These are phyloP conservation scores for Marchantia polymorpha DNA, from an alignment of 225 moss, liverwort and hornwort species.

Conservation along the genomic window DNA sequence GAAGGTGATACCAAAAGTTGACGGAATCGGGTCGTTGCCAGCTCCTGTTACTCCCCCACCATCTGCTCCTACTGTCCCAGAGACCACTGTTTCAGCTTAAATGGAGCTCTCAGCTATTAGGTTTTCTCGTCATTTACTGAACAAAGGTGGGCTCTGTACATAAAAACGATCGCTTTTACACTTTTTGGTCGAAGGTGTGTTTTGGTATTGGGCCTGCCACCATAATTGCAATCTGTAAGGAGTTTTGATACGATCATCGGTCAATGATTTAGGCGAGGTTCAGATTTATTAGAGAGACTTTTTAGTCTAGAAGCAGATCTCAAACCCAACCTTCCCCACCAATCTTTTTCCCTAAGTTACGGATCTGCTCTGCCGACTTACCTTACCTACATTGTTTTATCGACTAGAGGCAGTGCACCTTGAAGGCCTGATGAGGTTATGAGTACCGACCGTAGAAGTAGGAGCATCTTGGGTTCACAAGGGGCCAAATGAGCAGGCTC, in stretches of 20 bases:
- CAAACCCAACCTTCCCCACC: slow-evolving; percentile 13
- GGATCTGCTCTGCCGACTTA: slow-evolving; percentile 27
- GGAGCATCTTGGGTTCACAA: no score
- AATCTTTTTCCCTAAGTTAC: slow-evolving; percentile 17
- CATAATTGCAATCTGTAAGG: background rate
- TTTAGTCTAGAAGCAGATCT: background rate
- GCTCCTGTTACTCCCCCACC: slow-evolving; percentile 33
- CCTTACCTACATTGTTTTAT: slow-evolving; percentile 30
- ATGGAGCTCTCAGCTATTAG: background rate
- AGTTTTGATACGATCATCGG: background rate
- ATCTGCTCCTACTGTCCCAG: background rate
- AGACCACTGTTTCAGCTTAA: slow-evolving; percentile 1
- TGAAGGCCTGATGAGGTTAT: no score
- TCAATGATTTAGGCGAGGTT: no score
- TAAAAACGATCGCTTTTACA: background rate
- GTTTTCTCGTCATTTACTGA: background rate
- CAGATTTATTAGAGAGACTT: background rate
- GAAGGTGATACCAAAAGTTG: slow-evolving; percentile 72
- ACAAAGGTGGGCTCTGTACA: background rate
- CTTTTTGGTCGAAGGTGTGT: background rate
- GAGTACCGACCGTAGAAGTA: no score
- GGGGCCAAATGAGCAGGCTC: no score
- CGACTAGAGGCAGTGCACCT: no score
- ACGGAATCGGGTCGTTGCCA: slow-evolving; percentile 80
- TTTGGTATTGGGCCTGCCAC: background rate